These are phyloP conservation scores for Bretschneidera sinensis DNA, from an alignment of 345 rosid species.

Conservation along the genomic window DNA sequence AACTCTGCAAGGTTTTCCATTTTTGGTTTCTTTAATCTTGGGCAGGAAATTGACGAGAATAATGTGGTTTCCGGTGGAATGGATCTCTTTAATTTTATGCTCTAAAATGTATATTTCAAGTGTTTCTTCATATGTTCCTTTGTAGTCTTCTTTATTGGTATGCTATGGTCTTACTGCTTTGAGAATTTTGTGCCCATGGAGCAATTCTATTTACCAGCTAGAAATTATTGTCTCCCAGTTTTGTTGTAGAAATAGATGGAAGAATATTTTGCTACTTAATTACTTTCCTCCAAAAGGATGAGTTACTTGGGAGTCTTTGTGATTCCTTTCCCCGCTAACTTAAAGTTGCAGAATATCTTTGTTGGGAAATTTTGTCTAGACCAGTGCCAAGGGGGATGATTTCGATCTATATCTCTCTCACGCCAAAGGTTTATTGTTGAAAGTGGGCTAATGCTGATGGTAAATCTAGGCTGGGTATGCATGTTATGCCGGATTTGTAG, in stretches of 20 bases:
- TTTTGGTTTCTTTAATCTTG: slow-evolving; percentile 26
- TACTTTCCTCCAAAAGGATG: no score
- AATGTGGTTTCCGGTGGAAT: slow-evolving; percentile 30
- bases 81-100: slow-evolving; percentile 21
- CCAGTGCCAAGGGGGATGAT: no score
- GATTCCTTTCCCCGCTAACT: no score
- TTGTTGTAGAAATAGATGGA: slow-evolving; percentile 9
- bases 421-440: no score
- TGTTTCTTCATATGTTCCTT: slow-evolving; percentile 12
- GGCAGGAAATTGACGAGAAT: slow-evolving; percentile 32
- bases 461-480: no score
- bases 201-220: slow-evolving; percentile 11
- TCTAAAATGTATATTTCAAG: slow-evolving; percentile 33
- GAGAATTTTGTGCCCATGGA: slow-evolving; percentile 21
- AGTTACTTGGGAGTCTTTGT: neutral
- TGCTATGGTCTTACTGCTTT: slow-evolving; percentile 15
- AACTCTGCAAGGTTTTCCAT: slow-evolving; percentile 8
- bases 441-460: no score
- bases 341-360: no score
- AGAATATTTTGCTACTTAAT: neutral
- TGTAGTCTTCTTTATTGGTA: slow-evolving; percentile 11
- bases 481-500: no score
- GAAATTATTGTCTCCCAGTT: slow-evolving; percentile 14
- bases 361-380: no score
- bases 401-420: no score